Evolutionary conservation across 2,329 filamentous ascomycete genomes (phyloP).

Genomic region (Sphaerostilbella broomeana): DNA sequence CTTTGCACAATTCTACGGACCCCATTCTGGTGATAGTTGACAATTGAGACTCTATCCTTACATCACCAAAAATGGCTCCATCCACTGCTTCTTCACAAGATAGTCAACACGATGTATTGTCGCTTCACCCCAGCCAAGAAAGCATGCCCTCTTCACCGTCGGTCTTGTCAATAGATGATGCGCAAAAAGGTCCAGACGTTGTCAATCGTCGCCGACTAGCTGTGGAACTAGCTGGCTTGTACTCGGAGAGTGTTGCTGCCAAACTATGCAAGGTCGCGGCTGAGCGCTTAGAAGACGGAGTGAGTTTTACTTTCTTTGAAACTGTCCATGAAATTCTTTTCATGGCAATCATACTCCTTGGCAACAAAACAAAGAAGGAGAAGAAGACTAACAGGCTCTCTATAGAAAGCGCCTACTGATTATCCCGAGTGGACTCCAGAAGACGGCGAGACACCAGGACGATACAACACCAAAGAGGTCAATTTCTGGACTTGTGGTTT

Average conservation of each 20-base stretch:
- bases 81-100: background rate
- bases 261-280: conserved; percentile 15
- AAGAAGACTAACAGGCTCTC: background rate
- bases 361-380: background rate
- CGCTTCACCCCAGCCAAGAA: background rate
- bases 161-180: background rate
- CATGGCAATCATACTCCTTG: no score
- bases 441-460: conserved; percentile 15
- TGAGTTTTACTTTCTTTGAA: background rate
- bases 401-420: background rate
- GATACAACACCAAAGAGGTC: conserved; percentile 21
- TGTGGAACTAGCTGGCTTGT: background rate
- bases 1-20: no score
- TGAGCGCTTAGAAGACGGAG: conserved; percentile 8
- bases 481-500: conserved; percentile 39
- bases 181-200: background rate
- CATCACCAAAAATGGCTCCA: background rate
- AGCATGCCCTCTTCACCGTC: background rate
- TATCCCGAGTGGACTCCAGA: conserved; percentile 19
- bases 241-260: background rate
- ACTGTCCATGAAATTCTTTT: no score
- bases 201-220: background rate
- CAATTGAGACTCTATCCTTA: background rate
- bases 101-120: background rate
- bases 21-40: no score